These are phyloP conservation scores for Cutaneotrichosporon sp. DNA, from an alignment of 1,284 basidiomycete genomes.

Conservation along the genomic window DNA sequence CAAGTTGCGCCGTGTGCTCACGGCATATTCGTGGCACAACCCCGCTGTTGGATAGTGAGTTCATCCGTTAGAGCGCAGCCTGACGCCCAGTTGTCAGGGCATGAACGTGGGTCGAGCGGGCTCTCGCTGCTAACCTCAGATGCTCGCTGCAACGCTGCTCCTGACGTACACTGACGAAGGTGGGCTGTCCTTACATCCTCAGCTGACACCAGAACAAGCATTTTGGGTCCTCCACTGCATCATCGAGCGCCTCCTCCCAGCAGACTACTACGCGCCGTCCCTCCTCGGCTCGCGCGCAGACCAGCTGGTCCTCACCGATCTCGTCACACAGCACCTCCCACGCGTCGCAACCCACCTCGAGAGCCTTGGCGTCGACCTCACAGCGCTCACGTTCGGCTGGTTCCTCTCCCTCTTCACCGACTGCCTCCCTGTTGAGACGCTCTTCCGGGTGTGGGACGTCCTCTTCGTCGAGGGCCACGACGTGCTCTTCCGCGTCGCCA, in stretches of 20 bases:
- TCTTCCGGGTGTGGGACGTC: slow-evolving; percentile 92
- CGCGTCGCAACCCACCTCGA: slow-evolving; percentile 69
- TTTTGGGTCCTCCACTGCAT: slow-evolving; percentile 93
- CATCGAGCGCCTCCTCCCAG: slow-evolving; percentile 75
- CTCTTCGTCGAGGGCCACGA: slow-evolving; percentile 90
- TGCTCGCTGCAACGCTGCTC: slow-evolving; percentile 81
- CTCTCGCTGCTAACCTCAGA: slow-evolving; percentile 12
- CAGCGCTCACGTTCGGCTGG: slow-evolving; percentile 96
- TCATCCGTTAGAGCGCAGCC: no score
- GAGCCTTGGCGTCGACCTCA: slow-evolving; percentile 78
- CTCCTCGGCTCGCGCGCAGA: slow-evolving; percentile 86
- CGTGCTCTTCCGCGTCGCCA: slow-evolving; percentile 82
- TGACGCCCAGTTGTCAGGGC: slow-evolving; percentile 59
- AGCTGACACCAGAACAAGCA: slow-evolving; percentile 68
- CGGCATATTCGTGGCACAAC: slow-evolving; percentile 85
- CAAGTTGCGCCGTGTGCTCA: slow-evolving; percentile 82
- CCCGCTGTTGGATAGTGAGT: slow-evolving; percentile 66
- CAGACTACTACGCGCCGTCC: slow-evolving; percentile 76
- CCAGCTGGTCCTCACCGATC: slow-evolving; percentile 82
- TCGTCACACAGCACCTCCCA: slow-evolving; percentile 72
- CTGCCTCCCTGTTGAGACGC: slow-evolving; percentile 88
- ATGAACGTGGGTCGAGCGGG: slow-evolving; percentile 74
- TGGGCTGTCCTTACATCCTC: slow-evolving; percentile 3
- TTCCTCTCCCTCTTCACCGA: slow-evolving; percentile 95
- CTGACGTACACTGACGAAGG: slow-evolving; percentile 67